Base-by-base conservation (phyloP, 192 early-diverging fungal species). In the Umbelopsis isabellina region DNA sequence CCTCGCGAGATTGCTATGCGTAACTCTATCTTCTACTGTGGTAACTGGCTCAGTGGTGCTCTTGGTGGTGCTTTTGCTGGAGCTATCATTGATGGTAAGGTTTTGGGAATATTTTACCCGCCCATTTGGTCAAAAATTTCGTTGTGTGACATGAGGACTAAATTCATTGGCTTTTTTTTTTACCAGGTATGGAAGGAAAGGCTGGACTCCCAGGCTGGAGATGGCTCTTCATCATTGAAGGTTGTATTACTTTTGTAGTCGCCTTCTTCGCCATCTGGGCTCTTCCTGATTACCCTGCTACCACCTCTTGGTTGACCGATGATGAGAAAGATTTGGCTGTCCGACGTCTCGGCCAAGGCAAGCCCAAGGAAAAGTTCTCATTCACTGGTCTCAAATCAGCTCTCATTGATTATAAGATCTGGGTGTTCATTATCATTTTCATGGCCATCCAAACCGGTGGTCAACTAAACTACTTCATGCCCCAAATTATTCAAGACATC, bases 161-260 rank as follows among this genome's bases (percentile, higher is more conserved):
- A 41, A 41, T 5, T 78, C 49, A 77, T 86, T 25, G 25, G 23
- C 13, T 22, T n/a, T 50, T 21, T 9, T 27, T n/a, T n/a, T 33
- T 27, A 65, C 74, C 83, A 10, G 82, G 82, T 25, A 73, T 90
- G 75, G 78, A 83, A 15, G 86, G 87, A 22, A 69, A 76, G 23
- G 79, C 53, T 44, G 85, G 83, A 53, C 67, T 88, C 12, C 71
- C 79, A 12, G 89, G 85, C 7, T 90, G 89, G 89, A 80, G 82
- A 49, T 90, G 89, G 89, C 67, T 89, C 15, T 89, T 90, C 76
- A 27, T 86, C 30, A 73, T 90, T 53, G 89, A 89, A 52, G 89
- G 87, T 21, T 46, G 83, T 33, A 75, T 80, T 18, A 88, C 89
- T 0, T 66, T 84, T 20, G 48, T 85, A 8, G 58, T 86, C 25